These are phyloP conservation scores for Nakaseomyces kungkrabaensis DNA, from an alignment of 1,139 yeast genomes.

Conservation along the genomic window DNA sequence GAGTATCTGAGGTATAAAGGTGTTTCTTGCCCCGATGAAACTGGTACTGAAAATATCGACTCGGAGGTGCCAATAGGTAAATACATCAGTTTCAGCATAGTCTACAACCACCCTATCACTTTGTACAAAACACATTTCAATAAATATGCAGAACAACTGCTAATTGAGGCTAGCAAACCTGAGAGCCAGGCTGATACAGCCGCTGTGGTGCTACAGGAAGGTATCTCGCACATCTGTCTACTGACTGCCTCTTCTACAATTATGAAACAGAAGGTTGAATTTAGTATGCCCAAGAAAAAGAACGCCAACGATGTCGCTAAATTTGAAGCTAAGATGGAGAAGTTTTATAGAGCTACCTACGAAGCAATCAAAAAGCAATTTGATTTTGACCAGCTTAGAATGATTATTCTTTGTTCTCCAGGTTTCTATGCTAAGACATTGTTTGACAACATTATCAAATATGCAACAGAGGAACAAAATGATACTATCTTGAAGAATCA, in stretches of 20 bases:
- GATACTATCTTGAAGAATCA: constrained; percentile 48
- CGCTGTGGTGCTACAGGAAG: constrained; percentile 89
- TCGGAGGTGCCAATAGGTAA: constrained; percentile 70
- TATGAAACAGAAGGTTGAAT: constrained; percentile 68
- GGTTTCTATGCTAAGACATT: constrained; percentile 75
- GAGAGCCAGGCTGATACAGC: constrained; percentile 86
- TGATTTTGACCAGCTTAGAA: constrained; percentile 62
- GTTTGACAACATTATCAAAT: constrained; percentile 43
- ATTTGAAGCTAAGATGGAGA: constrained; percentile 69
- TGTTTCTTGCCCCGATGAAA: constrained; percentile 58
- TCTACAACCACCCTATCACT: constrained; percentile 57
- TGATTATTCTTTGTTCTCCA: constrained; percentile 81
- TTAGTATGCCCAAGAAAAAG: constrained; percentile 75
- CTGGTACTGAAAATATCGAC: constrained; percentile 32
- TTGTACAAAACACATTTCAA: constrained; percentile 77
- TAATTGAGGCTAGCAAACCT: constrained; percentile 62
- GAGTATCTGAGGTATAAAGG: constrained; percentile 76
- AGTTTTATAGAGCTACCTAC: constrained; percentile 57
- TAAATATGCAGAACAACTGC: constrained; percentile 51
- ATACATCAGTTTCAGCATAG: constrained; percentile 79
- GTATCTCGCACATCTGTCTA: constrained; percentile 85
- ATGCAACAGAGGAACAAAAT: constrained; percentile 48
- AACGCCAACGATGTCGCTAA: constrained; percentile 67
- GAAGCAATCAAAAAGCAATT: constrained; percentile 59
- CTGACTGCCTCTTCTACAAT: constrained; percentile 86